Conservation (phyloP, 495 filamentous ascomycete species). For the Usnea hakonensis region DNA sequence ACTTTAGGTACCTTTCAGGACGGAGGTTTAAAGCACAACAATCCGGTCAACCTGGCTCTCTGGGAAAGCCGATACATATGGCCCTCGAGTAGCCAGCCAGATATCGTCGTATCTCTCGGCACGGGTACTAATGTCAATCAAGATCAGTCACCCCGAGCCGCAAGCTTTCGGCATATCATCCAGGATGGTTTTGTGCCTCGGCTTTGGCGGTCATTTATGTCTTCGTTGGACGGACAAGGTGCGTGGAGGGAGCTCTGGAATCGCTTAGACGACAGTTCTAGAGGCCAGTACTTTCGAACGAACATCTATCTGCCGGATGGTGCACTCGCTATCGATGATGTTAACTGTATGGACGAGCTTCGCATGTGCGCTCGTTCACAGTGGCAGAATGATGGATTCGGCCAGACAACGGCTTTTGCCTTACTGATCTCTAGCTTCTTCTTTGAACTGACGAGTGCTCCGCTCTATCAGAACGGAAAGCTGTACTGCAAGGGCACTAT, state of each 20-base stretch:
- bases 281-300: background rate
- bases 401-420: background rate
- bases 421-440: background rate
- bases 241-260: background rate
- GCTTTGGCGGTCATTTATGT: constrained; percentile 1
- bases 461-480: background rate
- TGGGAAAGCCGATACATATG: background rate
- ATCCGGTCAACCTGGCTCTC: background rate
- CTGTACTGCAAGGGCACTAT: background rate
- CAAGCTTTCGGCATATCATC: background rate
- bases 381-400: background rate
- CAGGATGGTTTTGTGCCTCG: background rate
- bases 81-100: background rate
- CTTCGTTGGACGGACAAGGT: background rate
- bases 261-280: background rate
- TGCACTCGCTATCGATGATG: background rate
- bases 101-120: background rate
- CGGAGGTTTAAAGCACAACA: background rate
- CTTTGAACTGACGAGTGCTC: background rate
- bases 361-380: background rate
- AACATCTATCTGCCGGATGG: background rate
- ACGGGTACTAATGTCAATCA: background rate
- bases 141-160: background rate
- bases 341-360: background rate
- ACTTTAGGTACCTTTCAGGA: background rate